Evolutionary conservation across 768 basidiomycete genomes (phyloP), one percentile per base, ranked within the genome.

Genomic region (Russula emetica): DNA sequence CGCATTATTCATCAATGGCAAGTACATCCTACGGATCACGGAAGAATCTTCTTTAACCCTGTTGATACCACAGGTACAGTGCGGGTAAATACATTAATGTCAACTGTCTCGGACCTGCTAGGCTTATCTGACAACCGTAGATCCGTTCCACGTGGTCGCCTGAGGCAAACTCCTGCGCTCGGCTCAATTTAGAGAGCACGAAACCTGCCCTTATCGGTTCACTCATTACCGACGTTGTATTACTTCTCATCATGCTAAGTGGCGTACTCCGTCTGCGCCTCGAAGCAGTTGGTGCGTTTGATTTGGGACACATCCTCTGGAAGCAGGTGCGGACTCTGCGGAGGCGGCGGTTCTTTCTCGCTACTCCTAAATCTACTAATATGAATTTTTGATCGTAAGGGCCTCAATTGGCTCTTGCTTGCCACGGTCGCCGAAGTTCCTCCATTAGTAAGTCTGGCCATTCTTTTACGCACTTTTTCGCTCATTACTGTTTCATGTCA

Each of bases 301-400:
- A 20, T n/a, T 34, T 64, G 24, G 49, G 26, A 2, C 53, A 28
- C 6, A 34, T 60, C 14, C 32, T 64, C 1, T 61, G 53, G 52
- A 52, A 26, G 42, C 64, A 60, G 60, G 64, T 60, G 16, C 5
- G n/a, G n/a, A n/a, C n/a, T n/a, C n/a, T n/a, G n/a, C n/a, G 42
- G 18, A 8, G 10, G n/a, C 24, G 10, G 20, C 24, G 9, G 16
- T 22, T 32, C 13, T 44, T 9, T 4, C 30, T 18, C 26, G 5
- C 18, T 2, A 13, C 45, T 47, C 22, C 22, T n/a, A 2, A 8
- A 7, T 47, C 30, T 18, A 16, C 34, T 50, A 3, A 50, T 22
- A 13, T 28, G 26, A n/a, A 7, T 8, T 22, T 28, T 20, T 18
- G 5, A 22, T 44, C n/a, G 1, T 7, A 14, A 60, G 59, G 51